These are phyloP conservation scores for Davidsoniella australis DNA, from an alignment of 2,329 filamentous ascomycete species.

Conservation along the genomic window DNA sequence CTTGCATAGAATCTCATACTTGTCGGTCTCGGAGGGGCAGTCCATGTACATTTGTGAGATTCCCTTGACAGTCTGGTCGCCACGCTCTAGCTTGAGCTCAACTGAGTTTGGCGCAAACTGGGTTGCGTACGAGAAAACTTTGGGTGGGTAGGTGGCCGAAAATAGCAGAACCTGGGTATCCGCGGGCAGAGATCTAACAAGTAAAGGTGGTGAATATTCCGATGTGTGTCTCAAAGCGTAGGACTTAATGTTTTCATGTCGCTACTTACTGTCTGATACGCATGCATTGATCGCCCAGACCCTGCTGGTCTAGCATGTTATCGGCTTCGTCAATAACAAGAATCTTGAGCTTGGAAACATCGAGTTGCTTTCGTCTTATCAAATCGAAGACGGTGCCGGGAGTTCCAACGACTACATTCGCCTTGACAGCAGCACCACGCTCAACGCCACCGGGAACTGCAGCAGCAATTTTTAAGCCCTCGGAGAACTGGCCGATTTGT, in stretches of 20 bases:
- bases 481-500: constrained; percentile 70
- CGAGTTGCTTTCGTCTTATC: constrained; percentile 59
- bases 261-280: constrained; percentile 64
- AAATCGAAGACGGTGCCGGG: constrained; percentile 85
- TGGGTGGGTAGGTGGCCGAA: constrained; percentile 80
- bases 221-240: constrained; percentile 10
- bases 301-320: constrained; percentile 95
- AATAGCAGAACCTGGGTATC: constrained; percentile 81
- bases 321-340: constrained; percentile 93
- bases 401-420: constrained; percentile 77
- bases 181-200: constrained; percentile 49
- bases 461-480: constrained; percentile 57
- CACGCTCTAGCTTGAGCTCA: constrained; percentile 69
- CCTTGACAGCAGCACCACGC: constrained; percentile 50
- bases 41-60: constrained; percentile 98
- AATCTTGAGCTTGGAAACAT: constrained; percentile 55
- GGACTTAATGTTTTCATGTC: not conserved
- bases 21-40: constrained; percentile 63
- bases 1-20: constrained; percentile 77
- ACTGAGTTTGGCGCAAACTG: constrained; percentile 77
- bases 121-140: constrained; percentile 68
- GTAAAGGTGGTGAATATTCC: constrained; percentile 17
- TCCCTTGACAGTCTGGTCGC: constrained; percentile 87
- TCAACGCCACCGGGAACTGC: constrained; percentile 66
- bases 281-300: constrained; percentile 85